Base-by-base conservation (phyloP, 345 rosid species). In the Linum usitatissimum region DNA sequence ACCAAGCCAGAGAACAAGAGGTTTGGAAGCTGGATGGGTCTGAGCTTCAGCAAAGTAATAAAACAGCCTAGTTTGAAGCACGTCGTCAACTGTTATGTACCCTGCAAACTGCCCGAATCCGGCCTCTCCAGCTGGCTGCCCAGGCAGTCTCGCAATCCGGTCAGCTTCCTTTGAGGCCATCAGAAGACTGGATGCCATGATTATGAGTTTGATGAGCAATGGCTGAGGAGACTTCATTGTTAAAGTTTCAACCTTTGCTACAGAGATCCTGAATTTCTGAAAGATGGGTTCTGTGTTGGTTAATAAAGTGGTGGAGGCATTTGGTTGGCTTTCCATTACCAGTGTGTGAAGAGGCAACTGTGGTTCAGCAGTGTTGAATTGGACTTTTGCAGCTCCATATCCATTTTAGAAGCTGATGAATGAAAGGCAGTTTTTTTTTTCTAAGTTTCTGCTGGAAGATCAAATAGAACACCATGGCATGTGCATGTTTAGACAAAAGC, bases 11-110 rank as follows among this genome's bases (percentile, higher is more conserved):
- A 45, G 51, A 45, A 45, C 84, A 4, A 79, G 84, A 56, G 84
- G 84, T 68, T 77, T 77, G 3, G 77, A 73, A 63, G 67, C 59
- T 6, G 80, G 74, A 12, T 59, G 57, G 0, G 76, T 39, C 62
- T 71, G 68, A 4, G 84, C 77, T 70, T 79, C 82, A 19, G 57
- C 82, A 21, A 82, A 77, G 69, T 82, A 82, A 64, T 79, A 82
- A 58, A 77, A 77, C 15, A 81, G 74, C 59, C 74, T 75, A 65
- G 71, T 73, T 10, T 53, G 56, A 28, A 62, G 65, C 57, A 68
- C 45, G 9, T 62, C 73, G 30, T 77, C 78, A 14, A 64, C 55
- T 38, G 76, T 49, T 51, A 45, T 45, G 51, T 45, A 45, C 3
- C 51, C 51, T 0, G 51, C 8, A 12, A 45, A 45, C 51, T 45